Evolutionary conservation across 140 eudicot species (phyloP).

Genomic region (Stevia rebaudiana): DNA sequence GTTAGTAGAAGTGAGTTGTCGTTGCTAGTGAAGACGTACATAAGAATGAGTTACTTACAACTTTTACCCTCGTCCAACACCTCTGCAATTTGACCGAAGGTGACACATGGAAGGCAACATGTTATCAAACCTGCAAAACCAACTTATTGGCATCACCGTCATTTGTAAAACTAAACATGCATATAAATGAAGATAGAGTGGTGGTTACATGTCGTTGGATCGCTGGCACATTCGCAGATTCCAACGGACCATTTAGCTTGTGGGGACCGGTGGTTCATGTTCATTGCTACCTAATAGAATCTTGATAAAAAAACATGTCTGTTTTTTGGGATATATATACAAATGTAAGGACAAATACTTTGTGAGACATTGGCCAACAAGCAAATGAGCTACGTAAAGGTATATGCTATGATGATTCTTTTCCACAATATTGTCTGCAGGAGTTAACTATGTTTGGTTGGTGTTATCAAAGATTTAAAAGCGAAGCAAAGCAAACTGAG

Average conservation of each 20-base stretch:
- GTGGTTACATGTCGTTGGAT: slow-evolving; percentile 20
- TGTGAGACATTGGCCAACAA: neutral
- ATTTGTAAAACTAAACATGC: neutral
- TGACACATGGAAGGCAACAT: slow-evolving; percentile 33
- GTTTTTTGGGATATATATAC: neutral
- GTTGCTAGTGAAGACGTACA: neutral
- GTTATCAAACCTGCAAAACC: slow-evolving; percentile 33
- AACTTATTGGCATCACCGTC: neutral
- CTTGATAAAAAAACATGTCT: neutral
- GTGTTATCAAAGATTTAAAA: neutral
- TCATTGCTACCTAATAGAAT: slow-evolving; percentile 11
- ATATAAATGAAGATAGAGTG: neutral
- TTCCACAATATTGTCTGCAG: neutral
- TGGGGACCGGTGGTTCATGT: neutral
- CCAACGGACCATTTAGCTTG: slow-evolving; percentile 21
- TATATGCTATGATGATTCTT: neutral
- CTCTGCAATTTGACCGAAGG: slow-evolving; percentile 36
- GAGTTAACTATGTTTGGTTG: neutral
- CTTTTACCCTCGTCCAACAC: slow-evolving; percentile 35
- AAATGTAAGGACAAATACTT: no score
- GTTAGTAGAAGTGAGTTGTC: no score
- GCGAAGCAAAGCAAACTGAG: neutral
- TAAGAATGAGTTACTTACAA: slow-evolving; percentile 25
- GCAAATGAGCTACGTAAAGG: no score
- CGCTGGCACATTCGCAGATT: slow-evolving; percentile 13